Evolutionary conservation across 139 green algal genomes (phyloP), one percentile per base, ranked within the genome.

Genomic region (Chlorella sp.): DNA sequence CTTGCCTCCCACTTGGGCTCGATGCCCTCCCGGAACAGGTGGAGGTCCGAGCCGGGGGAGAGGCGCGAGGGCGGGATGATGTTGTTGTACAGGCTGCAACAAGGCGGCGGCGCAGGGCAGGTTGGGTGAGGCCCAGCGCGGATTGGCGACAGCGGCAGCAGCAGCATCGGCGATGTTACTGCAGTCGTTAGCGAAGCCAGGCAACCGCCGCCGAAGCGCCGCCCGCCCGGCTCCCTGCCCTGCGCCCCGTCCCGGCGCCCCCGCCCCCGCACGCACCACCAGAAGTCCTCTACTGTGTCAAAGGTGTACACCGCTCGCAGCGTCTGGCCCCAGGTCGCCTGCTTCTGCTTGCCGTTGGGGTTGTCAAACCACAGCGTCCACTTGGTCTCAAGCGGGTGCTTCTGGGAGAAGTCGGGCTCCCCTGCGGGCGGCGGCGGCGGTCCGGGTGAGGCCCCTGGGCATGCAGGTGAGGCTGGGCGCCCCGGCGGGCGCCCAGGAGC

Each of bases 321-420:
- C 4, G 93, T 95, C 73, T 94, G 88, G 5, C 96, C 96, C 94
- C 94, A 97, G 2, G 76, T 93, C 22, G 79, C 56, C 58, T 94
- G 88, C 67, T 92, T 92, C 70, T 90, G 85, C 92, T 96, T 95
- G 73, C 90, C 90, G 60, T 94, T 92, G 3, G 95, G 95, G 85
- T 98, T 98, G 87, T 99, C 97, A 90, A 99, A 99, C 97, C 97
- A 99, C 43, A 99, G 89, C 17, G 94, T 96, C 96, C 96, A 99
- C 17, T 87, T 87, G 67, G 95, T 88, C 84, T 99, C 95, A 76
- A 99, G 88, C 2, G 91, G 89, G 73, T 99, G 96, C 87, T 97
- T 97, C 85, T 94, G 88, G 30, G 41, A 80, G 81, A 94, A 94
- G 80, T 96, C 92, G 26, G 92, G 87, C 43, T 92, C 89, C 14